Evolutionary conservation across 2,329 filamentous ascomycete genomes (phyloP), one percentile per base, ranked within the genome.

Genomic region (Decorospora gaudefroyi): DNA sequence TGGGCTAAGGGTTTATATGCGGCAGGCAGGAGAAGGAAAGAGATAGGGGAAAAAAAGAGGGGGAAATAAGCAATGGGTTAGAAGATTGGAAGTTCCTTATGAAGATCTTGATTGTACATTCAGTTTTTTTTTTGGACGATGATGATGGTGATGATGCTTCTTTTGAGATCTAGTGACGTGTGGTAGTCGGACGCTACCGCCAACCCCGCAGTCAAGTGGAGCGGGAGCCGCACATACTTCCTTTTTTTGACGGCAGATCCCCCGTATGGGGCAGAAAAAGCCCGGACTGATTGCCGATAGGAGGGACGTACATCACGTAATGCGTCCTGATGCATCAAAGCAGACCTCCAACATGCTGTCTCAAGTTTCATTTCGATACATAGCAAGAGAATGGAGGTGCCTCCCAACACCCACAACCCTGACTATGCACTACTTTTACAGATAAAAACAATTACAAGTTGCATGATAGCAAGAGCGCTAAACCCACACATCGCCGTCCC

Each of bases 391-490:
- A 42, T 26, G 13, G 12, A 39, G 29, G 45, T 55, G 37, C 52
- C 52, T 55, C 52, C 52, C 52, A 55, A 55, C 37, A 55, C 42
- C 34, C 40, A 15, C 29, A 37, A 18, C 37, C 13, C n/a, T 25
- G 16, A 27, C 27, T 32, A 38, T 39, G 33, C 21, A 35, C 34
- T 31, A 39, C 22, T 38, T 16, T 43, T 32, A 32, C 42, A 35
- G 15, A 30, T 17, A 46, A 38, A 37, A 28, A 26, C 32, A 31
- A 34, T 31, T 49, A 44, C 36, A 38, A 31, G 18, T 29, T 30
- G 29, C 22, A 26, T 21, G 15, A 41, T 35, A 51, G 32, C 39
- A 44, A 39, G n/a, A n/a, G n/a, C 47, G 47, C 43, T 48, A 51
- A 46, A 42, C 18, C 28, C 37, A 44, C 38, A 48, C 21, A 26